Evolutionary conservation across 768 basidiomycete species (phyloP).

Genomic region (Lactarius evosmus): DNA sequence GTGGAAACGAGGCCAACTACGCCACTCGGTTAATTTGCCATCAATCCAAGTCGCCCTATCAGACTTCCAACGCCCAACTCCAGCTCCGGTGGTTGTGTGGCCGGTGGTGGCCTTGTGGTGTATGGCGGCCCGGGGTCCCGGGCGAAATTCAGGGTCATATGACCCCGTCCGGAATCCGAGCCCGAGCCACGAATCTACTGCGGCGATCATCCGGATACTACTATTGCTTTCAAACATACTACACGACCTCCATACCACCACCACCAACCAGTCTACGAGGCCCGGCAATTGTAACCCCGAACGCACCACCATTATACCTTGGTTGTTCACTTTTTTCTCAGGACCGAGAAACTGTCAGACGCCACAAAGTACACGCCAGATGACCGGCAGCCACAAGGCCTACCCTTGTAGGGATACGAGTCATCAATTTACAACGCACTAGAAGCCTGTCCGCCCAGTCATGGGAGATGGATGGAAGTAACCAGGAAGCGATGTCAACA

Average conservation of each 20-base stretch:
- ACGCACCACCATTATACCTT: not conserved
- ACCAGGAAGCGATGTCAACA: not conserved
- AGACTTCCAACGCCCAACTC: too few species aligned
- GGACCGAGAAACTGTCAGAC: not conserved
- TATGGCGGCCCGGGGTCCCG: too few species aligned
- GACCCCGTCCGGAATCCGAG: not conserved
- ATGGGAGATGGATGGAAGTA: not conserved
- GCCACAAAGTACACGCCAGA: not conserved
- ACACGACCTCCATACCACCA: too few species aligned
- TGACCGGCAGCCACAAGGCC: not conserved
- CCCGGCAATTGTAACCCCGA: not conserved
- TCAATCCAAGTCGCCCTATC: not conserved
- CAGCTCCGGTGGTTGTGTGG: not conserved
- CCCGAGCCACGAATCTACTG: not conserved
- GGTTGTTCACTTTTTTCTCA: not conserved
- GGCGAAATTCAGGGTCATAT: too few species aligned
- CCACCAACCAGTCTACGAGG: not conserved
- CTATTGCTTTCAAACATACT: too few species aligned
- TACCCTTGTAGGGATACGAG: not conserved
- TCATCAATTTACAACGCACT: not conserved
- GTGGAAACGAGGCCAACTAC: not conserved
- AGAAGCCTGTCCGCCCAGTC: not conserved
- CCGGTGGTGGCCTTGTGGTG: not conserved
- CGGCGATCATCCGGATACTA: not conserved
- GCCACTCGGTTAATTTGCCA: not conserved